phyloP scores from a whole-genome alignment of 1,284 basidiomycete genomes.

The Ceratobasidium sp. region DNA sequence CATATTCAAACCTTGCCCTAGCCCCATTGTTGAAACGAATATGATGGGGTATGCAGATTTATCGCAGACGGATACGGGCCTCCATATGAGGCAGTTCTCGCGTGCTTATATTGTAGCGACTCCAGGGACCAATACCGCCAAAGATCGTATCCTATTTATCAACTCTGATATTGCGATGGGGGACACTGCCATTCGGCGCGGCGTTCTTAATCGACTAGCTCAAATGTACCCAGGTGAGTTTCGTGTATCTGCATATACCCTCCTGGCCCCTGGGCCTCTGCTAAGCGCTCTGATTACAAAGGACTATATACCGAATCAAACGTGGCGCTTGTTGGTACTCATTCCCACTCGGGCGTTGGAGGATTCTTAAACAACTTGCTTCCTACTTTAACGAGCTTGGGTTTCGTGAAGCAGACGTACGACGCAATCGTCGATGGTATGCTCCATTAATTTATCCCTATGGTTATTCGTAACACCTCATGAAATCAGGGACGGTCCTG shows the following conservation, averaged over 20 bases:
- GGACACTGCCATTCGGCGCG: constrained; percentile 80
- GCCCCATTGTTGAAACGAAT: constrained; percentile 71
- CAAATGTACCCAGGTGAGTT: constrained; percentile 69
- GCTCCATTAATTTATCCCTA: no score
- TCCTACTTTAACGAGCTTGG: constrained; percentile 80
- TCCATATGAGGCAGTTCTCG: constrained; percentile 77
- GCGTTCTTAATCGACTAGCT: constrained; percentile 73
- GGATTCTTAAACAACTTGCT: constrained; percentile 81
- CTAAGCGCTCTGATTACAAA: constrained; percentile 66
- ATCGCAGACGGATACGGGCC: constrained; percentile 78
- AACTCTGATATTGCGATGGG: constrained; percentile 77
- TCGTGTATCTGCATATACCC: constrained; percentile 62
- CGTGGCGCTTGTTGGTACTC: constrained; percentile 83
- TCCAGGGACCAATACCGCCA: constrained; percentile 63
- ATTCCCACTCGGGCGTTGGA: constrained; percentile 83
- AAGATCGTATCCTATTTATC: constrained; percentile 77
- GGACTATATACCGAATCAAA: constrained; percentile 78
- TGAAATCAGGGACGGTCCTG: constrained; percentile 70
- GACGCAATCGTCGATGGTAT: constrained; percentile 56
- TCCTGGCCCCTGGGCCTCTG: constrained; percentile 54
- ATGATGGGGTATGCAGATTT: constrained; percentile 85
- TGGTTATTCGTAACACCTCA: no score
- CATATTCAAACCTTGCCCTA: neutral
- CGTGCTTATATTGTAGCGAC: constrained; percentile 84
- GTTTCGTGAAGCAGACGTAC: constrained; percentile 68